Evolutionary conservation across 768 basidiomycete species (phyloP), one percentile per base, ranked within the genome.

Genomic region (Mycena filopes): DNA sequence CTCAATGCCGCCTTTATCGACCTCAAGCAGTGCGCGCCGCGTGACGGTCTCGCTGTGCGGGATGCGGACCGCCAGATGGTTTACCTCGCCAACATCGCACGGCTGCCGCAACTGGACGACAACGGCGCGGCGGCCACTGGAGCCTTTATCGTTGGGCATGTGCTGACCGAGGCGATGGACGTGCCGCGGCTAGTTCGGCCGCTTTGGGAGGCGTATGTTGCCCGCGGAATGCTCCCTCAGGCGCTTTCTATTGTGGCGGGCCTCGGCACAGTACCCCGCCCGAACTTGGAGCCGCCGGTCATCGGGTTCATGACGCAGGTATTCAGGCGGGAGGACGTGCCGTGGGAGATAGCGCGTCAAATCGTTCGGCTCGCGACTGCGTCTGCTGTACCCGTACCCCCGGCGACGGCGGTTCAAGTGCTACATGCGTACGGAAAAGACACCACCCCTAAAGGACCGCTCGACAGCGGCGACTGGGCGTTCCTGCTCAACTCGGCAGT

Each of bases 1-100:
- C 79, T 92, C 55, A 88, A 91, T 71, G 77, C 81, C 57, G 66
- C 90, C 5, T 89, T 85, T 67, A 73, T 77, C n/a, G 69, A 73
- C 23, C 77, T 85, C 40, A 65, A 80, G 25, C 49, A 76, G 13
- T 72, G 79, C 55, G 77, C 79, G 7, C 54, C 66, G n/a, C 70
- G 73, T n/a, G 79, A 83, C 43, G 75, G 74, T 21, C 70, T 81
- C 23, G 56, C 55, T 18, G 69, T 84, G 26, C 78, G 77, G 11
- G 29, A 71, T 3, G 70, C 77, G 26, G 85, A 86, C 65, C 80
- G 79, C 21, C 68, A 75, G 13, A 69, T 86, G 46, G 79, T 87
- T 6, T 81, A 85, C 55, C 70, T 78, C 40, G 78, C 81, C 12
- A 86, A 86, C 54, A 61, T 81, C 7, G 73, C 72, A 20, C 68